phyloP scores from a whole-genome alignment of 768 basidiomycete genomes.

The Lactarius psammicola region DNA sequence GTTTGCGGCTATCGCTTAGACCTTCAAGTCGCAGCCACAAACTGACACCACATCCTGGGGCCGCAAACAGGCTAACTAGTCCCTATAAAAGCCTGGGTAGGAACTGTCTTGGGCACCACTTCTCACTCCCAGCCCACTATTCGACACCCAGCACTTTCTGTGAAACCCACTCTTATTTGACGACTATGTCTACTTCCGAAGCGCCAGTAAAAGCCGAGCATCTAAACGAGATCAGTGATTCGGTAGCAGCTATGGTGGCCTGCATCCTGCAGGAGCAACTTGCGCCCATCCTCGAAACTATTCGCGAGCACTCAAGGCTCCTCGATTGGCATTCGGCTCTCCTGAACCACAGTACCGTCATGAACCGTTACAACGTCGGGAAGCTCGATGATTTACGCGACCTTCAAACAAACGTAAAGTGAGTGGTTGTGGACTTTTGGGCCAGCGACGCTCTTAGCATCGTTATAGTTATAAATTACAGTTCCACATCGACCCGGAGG shows the following conservation, averaged over 20 bases:
- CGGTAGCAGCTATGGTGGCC: background rate
- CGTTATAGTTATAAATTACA: slow-evolving; percentile 18
- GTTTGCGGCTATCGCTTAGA: background rate
- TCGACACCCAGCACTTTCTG: background rate
- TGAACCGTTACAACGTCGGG: slow-evolving; percentile 23
- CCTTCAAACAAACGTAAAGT: slow-evolving; percentile 19
- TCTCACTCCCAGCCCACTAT: background rate
- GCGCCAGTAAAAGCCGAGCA: background rate
- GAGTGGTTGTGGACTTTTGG: background rate
- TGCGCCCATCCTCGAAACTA: slow-evolving; percentile 13
- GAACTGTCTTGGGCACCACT: background rate
- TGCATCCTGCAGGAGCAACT: slow-evolving; percentile 19
- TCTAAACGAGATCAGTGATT: slow-evolving; percentile 3
- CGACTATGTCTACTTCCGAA: slow-evolving; percentile 5
- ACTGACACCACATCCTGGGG: background rate
- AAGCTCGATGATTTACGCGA: slow-evolving; percentile 23
- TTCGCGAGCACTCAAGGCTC: slow-evolving; percentile 19
- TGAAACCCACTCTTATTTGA: background rate
- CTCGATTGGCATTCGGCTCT: slow-evolving; percentile 19
- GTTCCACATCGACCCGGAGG: slow-evolving; percentile 6
- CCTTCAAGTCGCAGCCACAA: background rate
- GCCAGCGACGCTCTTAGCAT: background rate
- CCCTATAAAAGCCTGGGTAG: slow-evolving; percentile 2
- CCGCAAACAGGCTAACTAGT: background rate
- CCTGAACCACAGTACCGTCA: slow-evolving; percentile 14